These are phyloP conservation scores for Alloteropsis semialata DNA, from an alignment of 176 grass and related monocot genomes.

Conservation along the genomic window DNA sequence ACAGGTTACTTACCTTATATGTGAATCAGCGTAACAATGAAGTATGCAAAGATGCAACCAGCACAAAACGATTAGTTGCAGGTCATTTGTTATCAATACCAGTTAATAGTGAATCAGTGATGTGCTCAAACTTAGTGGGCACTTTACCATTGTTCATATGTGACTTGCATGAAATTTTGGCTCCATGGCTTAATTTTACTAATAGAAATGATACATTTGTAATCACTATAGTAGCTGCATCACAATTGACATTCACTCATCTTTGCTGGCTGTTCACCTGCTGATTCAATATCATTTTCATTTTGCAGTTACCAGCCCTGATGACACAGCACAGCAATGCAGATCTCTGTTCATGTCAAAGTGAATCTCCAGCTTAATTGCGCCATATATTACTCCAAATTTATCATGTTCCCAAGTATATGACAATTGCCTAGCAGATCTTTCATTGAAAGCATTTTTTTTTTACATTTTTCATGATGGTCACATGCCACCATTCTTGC, in stretches of 20 bases:
- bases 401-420: not conserved
- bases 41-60: not conserved
- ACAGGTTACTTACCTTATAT: not conserved
- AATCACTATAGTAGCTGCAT: not conserved
- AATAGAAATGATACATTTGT: not conserved
- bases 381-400: not conserved
- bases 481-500: not conserved
- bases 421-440: not conserved
- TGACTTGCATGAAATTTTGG: not conserved
- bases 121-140: not conserved
- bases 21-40: not conserved
- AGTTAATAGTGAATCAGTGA: not conserved
- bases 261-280: not conserved
- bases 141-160: not conserved
- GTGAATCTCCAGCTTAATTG: constrained; percentile 31
- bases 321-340: constrained; percentile 79
- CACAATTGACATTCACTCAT: not conserved
- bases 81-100: not conserved
- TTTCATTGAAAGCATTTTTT: not conserved
- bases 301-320: constrained; percentile 82
- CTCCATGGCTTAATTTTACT: not conserved
- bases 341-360: constrained; percentile 78
- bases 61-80: not conserved
- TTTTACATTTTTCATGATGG: not conserved
- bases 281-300: constrained; percentile 8